phyloP scores from a whole-genome alignment of 1,284 basidiomycete species.

The Melampsora americana region DNA sequence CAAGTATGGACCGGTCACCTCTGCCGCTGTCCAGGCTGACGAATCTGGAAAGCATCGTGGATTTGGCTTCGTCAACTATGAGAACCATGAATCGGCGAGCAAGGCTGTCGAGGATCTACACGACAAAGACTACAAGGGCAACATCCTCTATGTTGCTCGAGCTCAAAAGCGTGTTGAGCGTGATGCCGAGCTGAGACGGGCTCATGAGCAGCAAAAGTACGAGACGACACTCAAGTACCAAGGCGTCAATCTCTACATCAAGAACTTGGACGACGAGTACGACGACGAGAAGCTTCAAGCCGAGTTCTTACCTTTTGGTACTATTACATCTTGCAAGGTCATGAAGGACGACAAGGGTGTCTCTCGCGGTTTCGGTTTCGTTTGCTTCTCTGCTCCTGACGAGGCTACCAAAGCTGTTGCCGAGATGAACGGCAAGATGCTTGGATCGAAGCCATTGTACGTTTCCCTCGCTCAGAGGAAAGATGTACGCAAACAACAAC shows the following conservation, averaged over 20 bases:
- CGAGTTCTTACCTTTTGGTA: slow-evolving; percentile 95
- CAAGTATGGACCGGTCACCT: slow-evolving; percentile 80
- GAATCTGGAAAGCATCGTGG: slow-evolving; percentile 86
- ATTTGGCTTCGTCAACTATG: slow-evolving; percentile 98
- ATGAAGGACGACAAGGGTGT: slow-evolving; percentile 93
- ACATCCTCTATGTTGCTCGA: slow-evolving; percentile 90
- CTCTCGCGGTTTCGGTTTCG: slow-evolving; percentile 97
- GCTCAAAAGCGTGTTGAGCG: slow-evolving; percentile 99
- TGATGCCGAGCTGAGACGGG: slow-evolving; percentile 89
- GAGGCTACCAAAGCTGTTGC: slow-evolving; percentile 99
- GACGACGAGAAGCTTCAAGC: slow-evolving; percentile 90
- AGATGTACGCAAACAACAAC: slow-evolving; percentile 94
- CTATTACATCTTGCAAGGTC: slow-evolving; percentile 97
- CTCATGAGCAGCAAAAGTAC: slow-evolving; percentile 92
- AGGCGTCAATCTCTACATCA: slow-evolving; percentile 99
- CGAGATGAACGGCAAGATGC: slow-evolving; percentile 99
- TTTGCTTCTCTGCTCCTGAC: slow-evolving; percentile 97
- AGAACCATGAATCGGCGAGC: slow-evolving; percentile 85
- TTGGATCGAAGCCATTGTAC: slow-evolving; percentile 96
- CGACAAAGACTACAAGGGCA: slow-evolving; percentile 79
- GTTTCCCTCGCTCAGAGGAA: slow-evolving; percentile 98
- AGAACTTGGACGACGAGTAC: slow-evolving; percentile 85
- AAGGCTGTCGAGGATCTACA: slow-evolving; percentile 85
- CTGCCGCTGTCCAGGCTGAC: slow-evolving; percentile 74
- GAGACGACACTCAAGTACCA: slow-evolving; percentile 98